Conservation (phyloP, 2,329 filamentous ascomycete species). For the Teratosphaeria epicoccoides region DNA sequence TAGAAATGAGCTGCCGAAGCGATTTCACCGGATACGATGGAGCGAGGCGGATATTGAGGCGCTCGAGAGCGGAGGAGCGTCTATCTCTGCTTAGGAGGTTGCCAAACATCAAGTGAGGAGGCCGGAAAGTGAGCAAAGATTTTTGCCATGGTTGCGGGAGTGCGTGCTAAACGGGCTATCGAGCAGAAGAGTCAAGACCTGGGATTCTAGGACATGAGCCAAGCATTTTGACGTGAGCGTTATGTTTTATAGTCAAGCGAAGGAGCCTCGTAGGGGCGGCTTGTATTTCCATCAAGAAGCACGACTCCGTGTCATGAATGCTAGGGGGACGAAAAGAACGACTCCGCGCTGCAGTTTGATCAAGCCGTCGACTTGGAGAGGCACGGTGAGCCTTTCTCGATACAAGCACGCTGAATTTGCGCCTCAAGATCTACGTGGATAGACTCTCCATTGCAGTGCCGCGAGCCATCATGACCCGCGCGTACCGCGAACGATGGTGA, state of each 20-base stretch:
- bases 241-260: neutral
- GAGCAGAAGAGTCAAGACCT: too few species aligned
- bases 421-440: neutral
- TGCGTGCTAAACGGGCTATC: too few species aligned
- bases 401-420: neutral
- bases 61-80: constrained; percentile 85
- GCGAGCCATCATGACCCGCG: too few species aligned
- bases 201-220: neutral
- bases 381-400: neutral
- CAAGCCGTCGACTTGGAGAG: neutral
- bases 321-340: too few species aligned
- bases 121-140: neutral
- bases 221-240: neutral
- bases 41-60: constrained; percentile 83
- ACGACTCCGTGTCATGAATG: too few species aligned
- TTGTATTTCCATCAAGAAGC: neutral
- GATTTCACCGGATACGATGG: constrained; percentile 69
- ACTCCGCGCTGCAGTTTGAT: too few species aligned
- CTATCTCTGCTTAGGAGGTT: neutral
- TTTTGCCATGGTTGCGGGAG: neutral
- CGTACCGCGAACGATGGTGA: too few species aligned
- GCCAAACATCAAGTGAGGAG: neutral
- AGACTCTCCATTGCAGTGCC: too few species aligned
- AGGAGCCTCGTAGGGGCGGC: neutral
- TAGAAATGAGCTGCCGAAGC: constrained; percentile 70